Percentiles rank a stretch among this genome's conserved stretches.
phyloP scores from a whole-genome alignment of 805 yeast species.

The Saccharomycopsis olivae region DNA sequence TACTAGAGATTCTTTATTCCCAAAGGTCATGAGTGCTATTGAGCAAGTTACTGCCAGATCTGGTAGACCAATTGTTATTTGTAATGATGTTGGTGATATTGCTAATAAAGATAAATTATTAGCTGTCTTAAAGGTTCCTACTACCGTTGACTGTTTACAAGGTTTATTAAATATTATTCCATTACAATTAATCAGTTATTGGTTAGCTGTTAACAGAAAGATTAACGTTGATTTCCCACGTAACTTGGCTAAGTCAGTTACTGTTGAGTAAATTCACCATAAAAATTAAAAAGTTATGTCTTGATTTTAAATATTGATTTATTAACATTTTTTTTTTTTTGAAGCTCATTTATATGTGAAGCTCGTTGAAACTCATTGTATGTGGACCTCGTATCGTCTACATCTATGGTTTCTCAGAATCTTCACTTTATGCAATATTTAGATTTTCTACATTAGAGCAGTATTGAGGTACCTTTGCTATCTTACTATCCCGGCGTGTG shows the following conservation, averaged over 20 bases:
- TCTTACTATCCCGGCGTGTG: no score
- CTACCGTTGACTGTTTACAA: conserved; percentile 94
- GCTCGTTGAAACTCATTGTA: no score
- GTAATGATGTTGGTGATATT: conserved; percentile 71
- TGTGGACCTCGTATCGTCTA: no score
- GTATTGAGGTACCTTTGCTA: no score
- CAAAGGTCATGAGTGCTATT: conserved; percentile 90
- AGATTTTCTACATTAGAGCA: no score
- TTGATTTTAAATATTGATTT: no score
- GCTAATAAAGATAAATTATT: conserved; percentile 47
- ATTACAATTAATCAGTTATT: conserved; percentile 89
- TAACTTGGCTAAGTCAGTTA: conserved; percentile 95
- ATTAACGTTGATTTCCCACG: conserved; percentile 98
- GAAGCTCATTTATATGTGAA: no score
- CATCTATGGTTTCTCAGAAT: no score
- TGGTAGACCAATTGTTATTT: conserved; percentile 90
- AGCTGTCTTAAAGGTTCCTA: conserved; percentile 82
- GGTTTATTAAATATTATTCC: conserved; percentile 93
- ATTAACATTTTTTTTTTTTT: no score
- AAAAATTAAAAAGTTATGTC: no score
- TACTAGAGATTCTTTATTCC: conserved; percentile 91
- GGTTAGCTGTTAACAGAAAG: conserved; percentile 92
- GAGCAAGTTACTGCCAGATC: conserved; percentile 96
- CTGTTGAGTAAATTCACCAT: conserved; percentile 70
- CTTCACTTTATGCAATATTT: no score